Percentiles rank a stretch among this genome's conserved stretches.
phyloP scores from a whole-genome alignment of 2,329 filamentous ascomycete genomes.

The Didymella pomorum region DNA sequence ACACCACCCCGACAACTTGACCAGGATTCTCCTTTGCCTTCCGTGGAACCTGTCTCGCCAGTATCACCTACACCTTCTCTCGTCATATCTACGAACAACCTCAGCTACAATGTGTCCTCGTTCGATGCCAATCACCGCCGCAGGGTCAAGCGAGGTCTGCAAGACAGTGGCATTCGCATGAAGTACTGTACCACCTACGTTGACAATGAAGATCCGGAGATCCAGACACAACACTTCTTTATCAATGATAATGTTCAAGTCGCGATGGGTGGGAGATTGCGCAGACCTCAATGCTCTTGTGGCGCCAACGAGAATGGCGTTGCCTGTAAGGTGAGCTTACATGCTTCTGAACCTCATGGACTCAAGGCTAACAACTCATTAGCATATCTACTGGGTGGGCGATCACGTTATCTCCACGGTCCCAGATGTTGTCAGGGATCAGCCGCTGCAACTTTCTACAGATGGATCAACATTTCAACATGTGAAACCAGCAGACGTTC shows the following conservation, averaged over 20 bases:
- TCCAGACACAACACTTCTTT: slow-evolving; percentile 44
- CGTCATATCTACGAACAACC: slow-evolving; percentile 45
- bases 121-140: slow-evolving; percentile 44
- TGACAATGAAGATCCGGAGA: slow-evolving; percentile 31
- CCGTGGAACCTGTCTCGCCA: slow-evolving; percentile 30
- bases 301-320: slow-evolving; percentile 44
- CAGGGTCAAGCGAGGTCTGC: slow-evolving; percentile 43
- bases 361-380: slow-evolving; percentile 11
- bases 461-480: slow-evolving; percentile 48
- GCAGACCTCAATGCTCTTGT: slow-evolving; percentile 45
- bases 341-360: too few species aligned
- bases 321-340: slow-evolving; percentile 46
- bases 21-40: slow-evolving; percentile 34
- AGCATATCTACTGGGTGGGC: slow-evolving; percentile 52
- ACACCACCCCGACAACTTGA: slow-evolving; percentile 29
- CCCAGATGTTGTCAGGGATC: slow-evolving; percentile 31
- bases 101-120: slow-evolving; percentile 46
- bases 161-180: slow-evolving; percentile 46
- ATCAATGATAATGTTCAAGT: slow-evolving; percentile 49
- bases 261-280: slow-evolving; percentile 38
- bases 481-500: slow-evolving; percentile 40
- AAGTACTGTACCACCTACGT: slow-evolving; percentile 44
- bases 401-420: slow-evolving; percentile 45
- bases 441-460: slow-evolving; percentile 39
- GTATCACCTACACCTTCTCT: slow-evolving; percentile 42